Base-by-base conservation (phyloP, 176 grass and related monocot genomes). In the Oryza nivara region DNA sequence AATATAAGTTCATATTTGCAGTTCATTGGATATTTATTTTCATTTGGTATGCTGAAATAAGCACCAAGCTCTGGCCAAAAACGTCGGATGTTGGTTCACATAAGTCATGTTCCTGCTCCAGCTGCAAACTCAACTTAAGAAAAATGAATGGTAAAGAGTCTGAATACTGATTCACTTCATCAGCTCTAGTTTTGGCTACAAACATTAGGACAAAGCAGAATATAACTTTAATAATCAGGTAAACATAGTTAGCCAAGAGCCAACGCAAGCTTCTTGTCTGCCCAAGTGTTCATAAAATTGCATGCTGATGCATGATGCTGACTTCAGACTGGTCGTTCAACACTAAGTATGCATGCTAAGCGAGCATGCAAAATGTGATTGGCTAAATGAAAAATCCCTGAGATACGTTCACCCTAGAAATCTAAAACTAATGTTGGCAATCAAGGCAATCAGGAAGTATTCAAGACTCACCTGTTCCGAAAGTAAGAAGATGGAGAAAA, bases 401-500 rank as follows among this genome's bases (percentile, higher is more conserved):
- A 63, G 58, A 63, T 23, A 9, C 3, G 2, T 23, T 63, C 58
- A 23, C 58, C 22, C n/a, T 63, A 23, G n/a, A 63, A 63, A 63
- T 10, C 6, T 63, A 23, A 63, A 63, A 82, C 25, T 86, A 19
- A 47, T 47, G 75, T 45, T 1, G 25, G 14, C 81, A 72, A 38
- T 11, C n/a, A 75, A 64, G 86, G 52, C 75, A 65, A 72, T 3
- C 70, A 48, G 1, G 38, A 73, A 52, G 22, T 87, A 78, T 68
- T 72, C 40, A 86, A 81, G 16, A 87, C 76, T 90, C 5, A 98
- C 95, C 95, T 93, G 69, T 95, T 92, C 81, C 84, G 87, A 68
- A 95, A 87, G 70, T 91, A 94, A 88, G 92, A 97, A 38, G 91
- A 83, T 32, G 83, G 82, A 79, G 92, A 81, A 83, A 98, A 95